Conservation (phyloP, 208 protist species). For the Crithidia fasciculata region DNA sequence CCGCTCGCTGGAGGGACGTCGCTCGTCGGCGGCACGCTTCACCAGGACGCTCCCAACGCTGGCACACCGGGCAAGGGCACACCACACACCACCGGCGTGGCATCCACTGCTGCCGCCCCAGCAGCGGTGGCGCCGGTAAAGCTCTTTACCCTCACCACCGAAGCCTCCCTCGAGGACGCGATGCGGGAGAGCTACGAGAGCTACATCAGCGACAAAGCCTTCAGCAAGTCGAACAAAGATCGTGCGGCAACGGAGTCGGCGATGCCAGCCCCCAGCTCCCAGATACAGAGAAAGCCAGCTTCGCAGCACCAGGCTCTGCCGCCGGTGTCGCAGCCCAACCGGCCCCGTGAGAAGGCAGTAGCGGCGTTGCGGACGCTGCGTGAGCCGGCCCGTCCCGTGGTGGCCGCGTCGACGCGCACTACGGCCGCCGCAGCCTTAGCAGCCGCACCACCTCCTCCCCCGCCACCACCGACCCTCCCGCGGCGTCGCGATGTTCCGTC, state of each 20-base stretch:
- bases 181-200: constrained; percentile 64
- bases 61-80: background rate
- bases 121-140: constrained; percentile 67
- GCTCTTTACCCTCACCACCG: constrained; percentile 85
- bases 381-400: background rate
- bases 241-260: background rate
- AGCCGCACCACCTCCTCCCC: background rate
- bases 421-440: background rate
- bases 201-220: constrained; percentile 78
- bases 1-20: constrained; percentile 66
- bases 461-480: too few relatives aligned
- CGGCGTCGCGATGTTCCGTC: too few relatives aligned
- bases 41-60: constrained; percentile 38
- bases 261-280: too few relatives aligned
- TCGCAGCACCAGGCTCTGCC: background rate
- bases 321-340: background rate
- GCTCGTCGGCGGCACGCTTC: constrained; percentile 70
- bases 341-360: background rate
- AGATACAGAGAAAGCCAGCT: too few relatives aligned
- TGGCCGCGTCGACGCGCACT: background rate
- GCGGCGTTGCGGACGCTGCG: background rate
- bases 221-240: constrained; percentile 36
- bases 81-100: background rate
- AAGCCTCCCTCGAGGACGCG: constrained; percentile 52
- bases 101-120: background rate